Conservation (phyloP, 2,329 filamentous ascomycete genomes). For the Aspergillus amoenus region DNA sequence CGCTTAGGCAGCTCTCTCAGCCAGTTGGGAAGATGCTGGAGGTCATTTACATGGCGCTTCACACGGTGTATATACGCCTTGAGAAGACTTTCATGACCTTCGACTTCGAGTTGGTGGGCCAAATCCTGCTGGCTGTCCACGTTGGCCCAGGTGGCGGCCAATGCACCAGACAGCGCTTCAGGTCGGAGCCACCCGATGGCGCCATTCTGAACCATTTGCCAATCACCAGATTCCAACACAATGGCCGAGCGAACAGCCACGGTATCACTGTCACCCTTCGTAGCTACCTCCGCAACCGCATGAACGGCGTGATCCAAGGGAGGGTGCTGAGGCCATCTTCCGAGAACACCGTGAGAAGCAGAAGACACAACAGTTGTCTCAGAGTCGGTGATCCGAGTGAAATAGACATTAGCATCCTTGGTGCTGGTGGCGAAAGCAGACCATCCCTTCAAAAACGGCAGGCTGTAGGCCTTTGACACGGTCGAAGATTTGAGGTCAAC, state of each 20-base stretch:
- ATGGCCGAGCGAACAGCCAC: constrained; percentile 78
- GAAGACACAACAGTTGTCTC: constrained; percentile 76
- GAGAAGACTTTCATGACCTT: constrained; percentile 77
- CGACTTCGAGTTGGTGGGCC: constrained; percentile 77
- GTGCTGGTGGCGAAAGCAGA: constrained; percentile 80
- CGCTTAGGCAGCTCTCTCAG: constrained; percentile 67
- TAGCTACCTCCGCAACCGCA: constrained; percentile 78
- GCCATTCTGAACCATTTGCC: constrained; percentile 81
- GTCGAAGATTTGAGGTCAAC: constrained; percentile 69
- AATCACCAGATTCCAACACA: constrained; percentile 66
- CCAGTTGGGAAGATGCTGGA: constrained; percentile 71
- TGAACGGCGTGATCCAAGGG: constrained; percentile 56
- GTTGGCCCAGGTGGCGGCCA: constrained; percentile 78
- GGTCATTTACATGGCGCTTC: constrained; percentile 74
- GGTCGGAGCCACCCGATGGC: constrained; percentile 75
- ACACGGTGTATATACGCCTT: constrained; percentile 86
- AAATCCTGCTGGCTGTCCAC: constrained; percentile 71
- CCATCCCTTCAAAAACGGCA: constrained; percentile 68
- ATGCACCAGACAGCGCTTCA: constrained; percentile 77
- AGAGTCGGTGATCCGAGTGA: constrained; percentile 74
- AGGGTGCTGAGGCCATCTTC: constrained; percentile 65
- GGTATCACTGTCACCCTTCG: constrained; percentile 64
- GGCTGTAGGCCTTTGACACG: constrained; percentile 74
- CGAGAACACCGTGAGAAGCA: constrained; percentile 71
- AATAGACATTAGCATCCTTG: constrained; percentile 79